Base-by-base conservation (phyloP, 2,329 filamentous ascomycete genomes). In the Clarireedia monteithiana region DNA sequence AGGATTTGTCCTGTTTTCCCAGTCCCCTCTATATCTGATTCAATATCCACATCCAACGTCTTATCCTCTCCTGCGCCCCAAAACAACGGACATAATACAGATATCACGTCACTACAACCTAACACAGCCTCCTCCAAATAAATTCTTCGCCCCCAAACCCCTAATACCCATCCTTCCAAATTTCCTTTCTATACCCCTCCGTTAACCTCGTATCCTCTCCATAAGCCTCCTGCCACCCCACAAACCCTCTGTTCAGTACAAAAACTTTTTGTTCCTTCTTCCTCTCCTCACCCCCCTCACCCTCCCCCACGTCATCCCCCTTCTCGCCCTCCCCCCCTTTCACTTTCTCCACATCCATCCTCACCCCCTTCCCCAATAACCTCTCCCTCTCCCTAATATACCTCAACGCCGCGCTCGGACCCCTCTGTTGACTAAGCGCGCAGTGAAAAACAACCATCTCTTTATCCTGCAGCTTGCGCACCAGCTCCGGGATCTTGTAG, bases 361-460 rank as follows among this genome's bases (percentile, higher is more conserved):
- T 58, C 38, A 48, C 67, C 38, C 58, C 59, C 4, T 59, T 61
- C 56, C 60, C 59, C 27, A 75, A 57, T 20, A 75, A 58, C 14
- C 78, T 74, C 63, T 86, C 83, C 48, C 83, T 77, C 73, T 91
- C 87, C 38, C 87, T 76, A 59, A 91, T 64, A 70, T 96, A 97
- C 66, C 80, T 78, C 63, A 96, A 73, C 3, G 94, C 94, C 3
- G 92, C 91, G 50, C 81, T 81, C 0, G 94, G 94, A 0, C 94
- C 94, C 0, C 94, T 80, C 73, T 96, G 88, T 75, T 97, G 94
- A 63, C 87, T 92, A 55, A 97, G 76, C 17, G 89, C 88, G 72
- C 94, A 99, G 74, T 99, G 94, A 71, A 99, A 99, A 1, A 99
- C 82, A 14, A 99, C 90, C 10, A 80, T 86, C 55, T 94, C 82